Percentiles rank a stretch among this genome's conserved stretches.
Evolutionary conservation across 1,139 yeast genomes (phyloP).

Genomic region (Petasospora fabianii): DNA sequence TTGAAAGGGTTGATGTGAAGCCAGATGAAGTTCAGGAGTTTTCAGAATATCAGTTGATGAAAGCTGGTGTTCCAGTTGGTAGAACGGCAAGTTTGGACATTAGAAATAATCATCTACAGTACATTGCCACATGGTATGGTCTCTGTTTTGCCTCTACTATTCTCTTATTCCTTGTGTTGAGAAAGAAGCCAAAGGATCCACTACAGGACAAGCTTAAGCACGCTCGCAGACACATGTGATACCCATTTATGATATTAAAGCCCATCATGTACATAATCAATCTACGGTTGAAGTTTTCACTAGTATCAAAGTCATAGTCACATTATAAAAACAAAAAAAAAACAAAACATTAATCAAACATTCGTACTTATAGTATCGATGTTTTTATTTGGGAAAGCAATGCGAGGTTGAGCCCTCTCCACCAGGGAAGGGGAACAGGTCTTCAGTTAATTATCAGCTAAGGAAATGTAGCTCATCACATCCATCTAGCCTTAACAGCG

Average conservation of each 20-base stretch:
- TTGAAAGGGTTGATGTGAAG: constrained; percentile 6
- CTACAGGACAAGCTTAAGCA: constrained; percentile 43
- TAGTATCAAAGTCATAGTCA: too few relatives aligned
- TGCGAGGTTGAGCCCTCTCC: too few relatives aligned
- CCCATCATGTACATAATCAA: background rate
- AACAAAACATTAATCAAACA: too few relatives aligned
- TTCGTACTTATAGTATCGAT: too few relatives aligned
- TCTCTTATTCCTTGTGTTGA: constrained; percentile 55
- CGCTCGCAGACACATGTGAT: constrained; percentile 36
- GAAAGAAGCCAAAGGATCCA: constrained; percentile 43
- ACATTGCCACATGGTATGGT: constrained; percentile 93
- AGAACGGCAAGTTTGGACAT: constrained; percentile 73
- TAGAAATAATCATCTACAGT: constrained; percentile 88
- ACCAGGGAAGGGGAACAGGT: too few relatives aligned
- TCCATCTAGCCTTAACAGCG: constrained; percentile 15
- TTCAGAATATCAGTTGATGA: constrained; percentile 47
- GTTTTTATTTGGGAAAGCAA: too few relatives aligned
- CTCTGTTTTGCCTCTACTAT: constrained; percentile 67
- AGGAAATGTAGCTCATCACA: background rate
- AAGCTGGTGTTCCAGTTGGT: constrained; percentile 90
- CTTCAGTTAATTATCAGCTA: too few relatives aligned
- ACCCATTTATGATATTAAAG: too few relatives aligned
- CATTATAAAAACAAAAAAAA: too few relatives aligned
- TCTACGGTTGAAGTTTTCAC: too few relatives aligned
- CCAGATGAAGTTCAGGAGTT: constrained; percentile 34